Conservation (phyloP, 2,329 filamentous ascomycete genomes). For the Pseudogymnoascus sp. region DNA sequence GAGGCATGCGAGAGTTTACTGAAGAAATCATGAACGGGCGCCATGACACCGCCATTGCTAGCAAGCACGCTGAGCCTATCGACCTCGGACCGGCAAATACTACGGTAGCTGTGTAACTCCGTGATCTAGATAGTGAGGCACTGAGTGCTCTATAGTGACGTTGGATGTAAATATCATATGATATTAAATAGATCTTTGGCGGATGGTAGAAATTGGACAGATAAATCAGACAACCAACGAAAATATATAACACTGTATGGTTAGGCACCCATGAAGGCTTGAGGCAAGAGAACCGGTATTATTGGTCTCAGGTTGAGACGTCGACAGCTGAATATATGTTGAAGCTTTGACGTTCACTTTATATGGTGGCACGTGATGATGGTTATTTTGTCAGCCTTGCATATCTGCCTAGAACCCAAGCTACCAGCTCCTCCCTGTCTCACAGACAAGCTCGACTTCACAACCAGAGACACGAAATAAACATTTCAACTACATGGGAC, state of each 20-base stretch:
- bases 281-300: not conserved
- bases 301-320: not conserved
- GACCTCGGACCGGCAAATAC: not conserved
- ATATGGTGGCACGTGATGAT: not conserved
- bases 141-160: not conserved
- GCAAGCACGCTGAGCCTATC: not conserved
- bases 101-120: not conserved
- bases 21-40: not conserved
- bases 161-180: not conserved
- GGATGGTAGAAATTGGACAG: not conserved
- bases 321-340: not conserved
- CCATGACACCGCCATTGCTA: constrained; percentile 4
- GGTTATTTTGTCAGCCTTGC: constrained; percentile 13
- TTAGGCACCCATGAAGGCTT: not conserved
- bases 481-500: not conserved
- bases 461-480: not conserved
- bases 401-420: constrained; percentile 10
- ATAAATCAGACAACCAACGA: not conserved
- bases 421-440: constrained; percentile 1
- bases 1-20: constrained; percentile 35
- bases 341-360: constrained; percentile 3
- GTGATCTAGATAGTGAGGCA: not conserved
- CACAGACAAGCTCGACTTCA: not conserved
- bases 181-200: not conserved
- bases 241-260: not conserved